Base-by-base conservation (phyloP, 2,329 filamentous ascomycete genomes). In the Diaporthe vexans region DNA sequence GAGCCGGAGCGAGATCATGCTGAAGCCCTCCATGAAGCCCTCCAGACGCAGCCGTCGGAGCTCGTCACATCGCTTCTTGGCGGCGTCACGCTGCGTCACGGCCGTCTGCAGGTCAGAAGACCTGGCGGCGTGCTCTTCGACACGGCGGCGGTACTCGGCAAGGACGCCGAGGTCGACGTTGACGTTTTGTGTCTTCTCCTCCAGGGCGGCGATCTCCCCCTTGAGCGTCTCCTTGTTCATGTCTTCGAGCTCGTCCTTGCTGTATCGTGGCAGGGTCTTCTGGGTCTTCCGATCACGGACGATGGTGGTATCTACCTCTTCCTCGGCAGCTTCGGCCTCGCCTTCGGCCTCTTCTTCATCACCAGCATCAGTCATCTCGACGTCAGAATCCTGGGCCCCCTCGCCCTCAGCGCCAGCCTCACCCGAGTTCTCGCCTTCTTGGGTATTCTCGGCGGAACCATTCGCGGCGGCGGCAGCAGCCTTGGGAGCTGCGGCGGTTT, bases 21-120 rank as follows among this genome's bases (percentile, higher is more conserved):
- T 93, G 86, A 99, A 98, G 52, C 97, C 97, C 81, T 97, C 95
- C 95, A 98, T 98, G 89, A 99, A 99, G 48, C 97, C 96, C 79
- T 98, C 96, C 10, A 98, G 88, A 40, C 97, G 94, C 67, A 98
- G 88, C 19, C 95, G 94, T 17, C 97, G 94, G 70, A 99, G 91
- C 78, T 98, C 95, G 80, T 98, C 96, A 79, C 95, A 95, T 11
- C 95, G 93, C 81, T 94, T 94, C 89, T 98, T 99, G 78, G 95
- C 95, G 1, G 91, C 86, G 81, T 99, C 97, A 71, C 97, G 94
- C 76, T 92, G 89, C 21, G 88, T 84, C 8, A 99, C 91, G 4
- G 96, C 95, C 69, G 90, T 88, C 70, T 94, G 92, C 24, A 99
- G 90, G 81, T 98, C 97, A 0, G 92, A 92, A n/a, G 94, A 94